phyloP scores from a whole-genome alignment of 2,329 filamentous ascomycete genomes.

The Botrytis fragariae region DNA sequence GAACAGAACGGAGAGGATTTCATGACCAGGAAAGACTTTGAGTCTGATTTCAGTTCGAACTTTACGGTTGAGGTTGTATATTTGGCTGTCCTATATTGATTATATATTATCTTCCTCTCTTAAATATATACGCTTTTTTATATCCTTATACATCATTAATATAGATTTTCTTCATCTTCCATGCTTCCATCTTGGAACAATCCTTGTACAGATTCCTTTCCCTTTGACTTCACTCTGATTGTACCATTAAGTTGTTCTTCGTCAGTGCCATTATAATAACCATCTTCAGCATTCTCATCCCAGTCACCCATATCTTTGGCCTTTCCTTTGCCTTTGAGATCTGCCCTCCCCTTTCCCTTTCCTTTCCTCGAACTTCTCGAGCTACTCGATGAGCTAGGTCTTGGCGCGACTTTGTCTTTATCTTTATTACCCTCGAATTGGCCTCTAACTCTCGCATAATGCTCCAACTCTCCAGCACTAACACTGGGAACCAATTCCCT shows the following conservation, averaged over 20 bases:
- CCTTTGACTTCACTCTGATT: conserved; percentile 38
- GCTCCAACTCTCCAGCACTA: conserved; percentile 83
- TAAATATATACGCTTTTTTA: background rate
- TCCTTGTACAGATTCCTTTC: conserved; percentile 48
- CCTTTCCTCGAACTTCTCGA: conserved; percentile 27
- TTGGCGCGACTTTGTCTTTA: conserved; percentile 31
- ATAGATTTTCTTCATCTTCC: conserved; percentile 41
- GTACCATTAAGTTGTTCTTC: conserved; percentile 17
- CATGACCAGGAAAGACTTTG: background rate
- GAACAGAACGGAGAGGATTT: background rate
- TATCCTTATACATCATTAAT: conserved; percentile 28
- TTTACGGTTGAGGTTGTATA: background rate
- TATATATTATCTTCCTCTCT: background rate
- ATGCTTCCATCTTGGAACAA: conserved; percentile 28
- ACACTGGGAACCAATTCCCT: conserved; percentile 89
- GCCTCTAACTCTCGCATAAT: conserved; percentile 81
- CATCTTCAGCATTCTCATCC: conserved; percentile 38
- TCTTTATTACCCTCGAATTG: conserved; percentile 70
- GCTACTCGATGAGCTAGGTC: conserved; percentile 9
- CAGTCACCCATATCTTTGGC: conserved; percentile 41
- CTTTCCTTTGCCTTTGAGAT: conserved; percentile 36
- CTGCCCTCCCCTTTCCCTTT: conserved; percentile 27
- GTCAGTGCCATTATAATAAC: conserved; percentile 23
- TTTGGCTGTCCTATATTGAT: background rate
- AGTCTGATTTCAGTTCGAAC: background rate